Evolutionary conservation across 2,329 filamentous ascomycete species (phyloP).

Genomic region (Rhynchosporium agropyri): DNA sequence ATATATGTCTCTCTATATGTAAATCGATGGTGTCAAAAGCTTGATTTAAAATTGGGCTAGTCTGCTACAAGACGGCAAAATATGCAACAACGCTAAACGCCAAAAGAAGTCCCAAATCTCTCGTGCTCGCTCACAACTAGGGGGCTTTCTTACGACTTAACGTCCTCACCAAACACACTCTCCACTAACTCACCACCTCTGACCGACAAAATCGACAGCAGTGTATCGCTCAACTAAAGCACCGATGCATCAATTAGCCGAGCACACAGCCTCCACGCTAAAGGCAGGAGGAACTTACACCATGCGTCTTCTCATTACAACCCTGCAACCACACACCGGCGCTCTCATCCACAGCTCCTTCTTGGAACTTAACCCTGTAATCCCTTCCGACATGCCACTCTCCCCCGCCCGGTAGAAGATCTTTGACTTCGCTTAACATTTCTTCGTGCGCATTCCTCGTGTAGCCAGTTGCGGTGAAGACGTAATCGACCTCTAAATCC

Average conservation of each 20-base stretch:
- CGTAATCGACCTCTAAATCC: constrained; percentile 68
- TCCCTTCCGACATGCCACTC: constrained; percentile 73
- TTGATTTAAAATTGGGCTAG: background rate
- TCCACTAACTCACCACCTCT: constrained; percentile 77
- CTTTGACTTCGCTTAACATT: constrained; percentile 69
- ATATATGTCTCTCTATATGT: background rate
- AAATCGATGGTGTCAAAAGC: background rate
- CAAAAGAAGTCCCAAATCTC: background rate
- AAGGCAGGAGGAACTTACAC: constrained; percentile 58
- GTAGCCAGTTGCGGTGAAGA: constrained; percentile 90
- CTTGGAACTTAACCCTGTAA: constrained; percentile 74
- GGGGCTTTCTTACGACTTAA: background rate
- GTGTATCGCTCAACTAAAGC: constrained; percentile 72
- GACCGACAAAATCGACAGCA: constrained; percentile 76
- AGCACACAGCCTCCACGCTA: too few relatives aligned
- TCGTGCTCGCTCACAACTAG: background rate
- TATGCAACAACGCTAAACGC: constrained; percentile 1
- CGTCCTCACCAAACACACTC: constrained; percentile 63
- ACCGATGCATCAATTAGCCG: background rate
- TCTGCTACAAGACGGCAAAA: background rate
- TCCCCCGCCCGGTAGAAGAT: constrained; percentile 62
- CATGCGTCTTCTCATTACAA: constrained; percentile 90
- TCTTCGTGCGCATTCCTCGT: constrained; percentile 74
- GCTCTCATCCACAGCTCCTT: constrained; percentile 64
- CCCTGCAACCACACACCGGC: constrained; percentile 92